These are phyloP conservation scores for Madurella mycetomatis DNA, from an alignment of 2,329 filamentous ascomycete species.

Conservation along the genomic window DNA sequence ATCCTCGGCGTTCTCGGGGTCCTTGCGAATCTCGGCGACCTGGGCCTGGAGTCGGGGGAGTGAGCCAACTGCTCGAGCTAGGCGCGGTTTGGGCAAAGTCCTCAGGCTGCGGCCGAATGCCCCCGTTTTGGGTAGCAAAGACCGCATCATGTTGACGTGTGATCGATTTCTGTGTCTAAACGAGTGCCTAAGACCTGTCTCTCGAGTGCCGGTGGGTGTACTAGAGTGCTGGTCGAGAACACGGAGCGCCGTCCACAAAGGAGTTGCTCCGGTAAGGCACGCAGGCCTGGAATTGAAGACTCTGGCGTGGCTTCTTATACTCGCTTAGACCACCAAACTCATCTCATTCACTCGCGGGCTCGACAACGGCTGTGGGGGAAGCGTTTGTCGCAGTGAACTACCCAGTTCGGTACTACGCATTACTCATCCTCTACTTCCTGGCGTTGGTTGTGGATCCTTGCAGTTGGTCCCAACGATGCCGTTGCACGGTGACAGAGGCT, in stretches of 20 bases:
- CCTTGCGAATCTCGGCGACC: slow-evolving; percentile 15
- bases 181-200: neutral
- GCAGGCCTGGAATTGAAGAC: neutral
- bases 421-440: neutral
- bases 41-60: slow-evolving; percentile 20
- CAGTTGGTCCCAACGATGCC: neutral
- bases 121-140: neutral
- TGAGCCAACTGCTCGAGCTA: slow-evolving; percentile 17
- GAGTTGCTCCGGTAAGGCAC: no score
- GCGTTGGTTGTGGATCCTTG: neutral
- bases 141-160: slow-evolving; percentile 15
- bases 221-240: no score
- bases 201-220: no score
- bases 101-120: slow-evolving; percentile 3
- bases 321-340: neutral
- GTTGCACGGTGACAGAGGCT: slow-evolving; percentile 7
- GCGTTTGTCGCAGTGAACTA: neutral
- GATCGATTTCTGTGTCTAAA: neutral
- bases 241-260: no score
- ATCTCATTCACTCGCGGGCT: neutral
- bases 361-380: neutral
- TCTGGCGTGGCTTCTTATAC: neutral
- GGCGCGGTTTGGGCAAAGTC: neutral
- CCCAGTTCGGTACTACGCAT: neutral
- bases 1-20: neutral